Evolutionary conservation across 1,284 basidiomycete species (phyloP).

Genomic region (Lentinula novae-zelandiae): DNA sequence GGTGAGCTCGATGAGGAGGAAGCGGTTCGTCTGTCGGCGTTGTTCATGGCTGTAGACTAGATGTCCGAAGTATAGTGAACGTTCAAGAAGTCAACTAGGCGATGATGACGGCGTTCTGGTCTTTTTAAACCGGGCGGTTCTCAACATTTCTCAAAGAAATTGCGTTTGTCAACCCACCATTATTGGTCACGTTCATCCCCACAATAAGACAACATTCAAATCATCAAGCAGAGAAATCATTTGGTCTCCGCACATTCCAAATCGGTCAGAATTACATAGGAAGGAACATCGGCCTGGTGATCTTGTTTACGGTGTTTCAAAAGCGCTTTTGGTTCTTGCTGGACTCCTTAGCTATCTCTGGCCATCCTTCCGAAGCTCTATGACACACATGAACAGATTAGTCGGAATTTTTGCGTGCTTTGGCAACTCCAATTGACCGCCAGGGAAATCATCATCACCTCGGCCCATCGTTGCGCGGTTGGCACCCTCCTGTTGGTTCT

Average conservation of each 20-base stretch:
- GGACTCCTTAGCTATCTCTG: not conserved
- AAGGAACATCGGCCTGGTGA: not conserved
- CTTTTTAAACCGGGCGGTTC: not conserved
- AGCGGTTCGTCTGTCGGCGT: not conserved
- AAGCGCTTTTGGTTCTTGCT: not conserved
- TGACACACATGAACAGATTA: not conserved
- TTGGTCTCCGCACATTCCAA: not conserved
- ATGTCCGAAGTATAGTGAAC: not conserved
- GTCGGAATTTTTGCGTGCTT: not conserved
- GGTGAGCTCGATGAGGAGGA: not conserved
- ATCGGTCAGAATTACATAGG: not conserved
- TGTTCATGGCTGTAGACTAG: not conserved
- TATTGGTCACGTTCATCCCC: not conserved
- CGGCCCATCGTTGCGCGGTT: not conserved
- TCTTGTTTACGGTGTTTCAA: not conserved
- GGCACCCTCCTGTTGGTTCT: not conserved
- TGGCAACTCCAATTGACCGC: not conserved
- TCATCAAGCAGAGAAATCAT: not conserved
- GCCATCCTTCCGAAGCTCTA: not conserved
- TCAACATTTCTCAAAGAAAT: constrained; percentile 5
- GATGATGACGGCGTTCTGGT: not conserved
- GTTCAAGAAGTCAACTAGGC: not conserved
- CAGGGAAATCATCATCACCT: not conserved
- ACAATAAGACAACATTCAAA: not conserved
- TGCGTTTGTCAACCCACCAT: not conserved